These are phyloP conservation scores for Ustanciosporium gigantosporum DNA, from an alignment of 1,284 basidiomycete species.

Conservation along the genomic window DNA sequence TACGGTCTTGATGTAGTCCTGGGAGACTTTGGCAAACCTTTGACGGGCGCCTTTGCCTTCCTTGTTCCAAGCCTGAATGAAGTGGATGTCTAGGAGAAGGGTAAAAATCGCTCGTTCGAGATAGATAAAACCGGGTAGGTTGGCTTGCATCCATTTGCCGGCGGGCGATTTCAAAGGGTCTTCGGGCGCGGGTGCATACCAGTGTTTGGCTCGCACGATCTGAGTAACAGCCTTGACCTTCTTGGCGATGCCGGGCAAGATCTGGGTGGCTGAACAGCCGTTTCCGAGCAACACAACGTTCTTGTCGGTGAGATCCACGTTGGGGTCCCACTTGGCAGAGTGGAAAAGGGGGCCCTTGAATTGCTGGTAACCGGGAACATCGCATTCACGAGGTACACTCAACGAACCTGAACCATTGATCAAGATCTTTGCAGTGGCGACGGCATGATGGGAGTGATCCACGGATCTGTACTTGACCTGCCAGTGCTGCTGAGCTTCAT, in stretches of 20 bases:
- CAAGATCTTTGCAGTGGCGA: conserved; percentile 15
- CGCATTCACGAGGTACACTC: conserved; percentile 30
- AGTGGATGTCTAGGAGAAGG: conserved; percentile 27
- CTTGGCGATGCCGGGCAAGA: conserved; percentile 24
- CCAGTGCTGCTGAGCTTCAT: conserved; percentile 32
- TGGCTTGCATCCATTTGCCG: conserved; percentile 7
- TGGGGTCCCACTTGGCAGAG: conserved; percentile 55
- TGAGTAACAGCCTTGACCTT: conserved; percentile 33
- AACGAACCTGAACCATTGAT: conserved; percentile 32
- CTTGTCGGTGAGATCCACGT: conserved; percentile 47
- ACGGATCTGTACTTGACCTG: conserved; percentile 17
- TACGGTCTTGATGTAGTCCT: conserved; percentile 27
- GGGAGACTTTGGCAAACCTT: conserved; percentile 14
- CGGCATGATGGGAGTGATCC: conserved; percentile 4
- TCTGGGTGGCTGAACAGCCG: conserved; percentile 54
- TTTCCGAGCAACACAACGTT: conserved; percentile 54
- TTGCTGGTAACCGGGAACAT: conserved; percentile 19
- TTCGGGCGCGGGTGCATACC: conserved; percentile 27
- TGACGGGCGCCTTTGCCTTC: conserved; percentile 19
- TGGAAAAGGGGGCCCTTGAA: conserved; percentile 55
- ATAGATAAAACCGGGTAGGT: conserved; percentile 15
- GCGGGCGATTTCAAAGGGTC: conserved; percentile 11
- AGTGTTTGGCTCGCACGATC: conserved; percentile 36
- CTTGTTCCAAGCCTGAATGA: conserved; percentile 11
- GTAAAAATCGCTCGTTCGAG: conserved; percentile 22